Evolutionary conservation across 306 rosid genomes (phyloP).

Genomic region (Acacia melanoxylon): DNA sequence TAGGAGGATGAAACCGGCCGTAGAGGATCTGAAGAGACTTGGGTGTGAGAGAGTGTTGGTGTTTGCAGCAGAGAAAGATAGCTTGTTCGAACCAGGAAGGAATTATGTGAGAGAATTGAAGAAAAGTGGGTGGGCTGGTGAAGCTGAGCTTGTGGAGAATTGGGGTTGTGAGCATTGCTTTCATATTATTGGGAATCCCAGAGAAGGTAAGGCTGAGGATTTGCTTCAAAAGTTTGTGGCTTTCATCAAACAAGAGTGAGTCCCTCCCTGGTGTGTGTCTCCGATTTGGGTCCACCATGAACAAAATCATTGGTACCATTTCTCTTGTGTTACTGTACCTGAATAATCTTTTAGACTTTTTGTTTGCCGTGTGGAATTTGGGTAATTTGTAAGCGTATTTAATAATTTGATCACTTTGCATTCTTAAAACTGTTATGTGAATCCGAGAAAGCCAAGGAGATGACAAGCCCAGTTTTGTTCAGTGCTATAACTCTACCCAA

Average conservation of each 20-base stretch:
- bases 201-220: conserved; percentile 24
- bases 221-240: conserved; percentile 37
- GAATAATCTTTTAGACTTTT: not conserved
- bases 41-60: too few relatives aligned
- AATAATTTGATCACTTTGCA: not conserved
- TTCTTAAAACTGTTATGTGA: not conserved
- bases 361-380: not conserved
- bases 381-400: too few relatives aligned
- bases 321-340: too few relatives aligned
- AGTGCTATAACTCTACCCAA: not conserved
- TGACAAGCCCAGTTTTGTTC: conserved; percentile 4
- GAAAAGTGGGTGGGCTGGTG: conserved; percentile 58
- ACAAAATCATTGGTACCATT: too few relatives aligned
- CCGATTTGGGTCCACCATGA: not conserved
- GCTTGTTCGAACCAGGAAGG: too few relatives aligned
- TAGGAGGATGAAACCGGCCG: too few relatives aligned
- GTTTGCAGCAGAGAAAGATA: too few relatives aligned
- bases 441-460: not conserved
- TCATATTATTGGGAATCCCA: conserved; percentile 30
- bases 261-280: too few relatives aligned
- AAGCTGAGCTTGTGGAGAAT: conserved; percentile 41
- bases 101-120: conserved; percentile 38
- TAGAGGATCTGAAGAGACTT: too few relatives aligned
- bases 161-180: conserved; percentile 41
- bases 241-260: conserved; percentile 20